Percentiles rank a stretch among this genome's conserved stretches.
These are phyloP conservation scores for Bjerkandera adusta DNA, from an alignment of 1,284 basidiomycete species.

Conservation along the genomic window DNA sequence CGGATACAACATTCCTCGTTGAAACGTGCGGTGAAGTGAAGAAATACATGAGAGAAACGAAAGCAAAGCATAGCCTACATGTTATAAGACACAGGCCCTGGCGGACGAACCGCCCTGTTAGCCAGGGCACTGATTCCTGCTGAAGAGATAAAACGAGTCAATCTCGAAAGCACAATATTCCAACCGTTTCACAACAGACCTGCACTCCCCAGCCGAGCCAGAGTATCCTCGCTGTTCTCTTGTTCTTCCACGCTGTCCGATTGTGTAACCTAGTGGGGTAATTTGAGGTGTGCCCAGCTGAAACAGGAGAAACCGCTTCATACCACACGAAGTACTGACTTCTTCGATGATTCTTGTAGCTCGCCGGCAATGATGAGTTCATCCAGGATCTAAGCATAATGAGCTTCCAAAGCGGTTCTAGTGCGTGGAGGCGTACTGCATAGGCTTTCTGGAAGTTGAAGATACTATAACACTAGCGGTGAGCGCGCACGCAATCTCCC, in stretches of 20 bases:
- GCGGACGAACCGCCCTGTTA: constrained; percentile 12
- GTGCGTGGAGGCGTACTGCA: constrained; percentile 54
- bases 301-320: constrained; percentile 23
- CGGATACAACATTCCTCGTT: background rate
- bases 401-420: background rate
- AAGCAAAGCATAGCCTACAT: constrained; percentile 5
- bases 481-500: constrained; percentile 1
- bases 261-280: constrained; percentile 65
- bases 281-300: background rate
- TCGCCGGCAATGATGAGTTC: constrained; percentile 98
- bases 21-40: too few species aligned
- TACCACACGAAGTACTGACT: constrained; percentile 89
- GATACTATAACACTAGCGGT: constrained; percentile 55
- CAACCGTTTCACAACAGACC: constrained; percentile 27
- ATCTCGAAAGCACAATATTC: constrained; percentile 3
- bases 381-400: constrained; percentile 76
- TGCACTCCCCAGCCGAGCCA: constrained; percentile 61
- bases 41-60: background rate
- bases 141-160: constrained; percentile 5
- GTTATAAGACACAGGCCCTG: constrained; percentile 14
- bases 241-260: constrained; percentile 80
- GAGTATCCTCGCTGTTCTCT: constrained; percentile 75
- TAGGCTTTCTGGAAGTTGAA: constrained; percentile 99
- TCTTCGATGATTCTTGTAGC: constrained; percentile 98
- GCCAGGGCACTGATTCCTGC: constrained; percentile 17